Evolutionary conservation across 2,329 filamentous ascomycete species (phyloP), one percentile per base, ranked within the genome.

Genomic region (Camptophora hylomeconis): DNA sequence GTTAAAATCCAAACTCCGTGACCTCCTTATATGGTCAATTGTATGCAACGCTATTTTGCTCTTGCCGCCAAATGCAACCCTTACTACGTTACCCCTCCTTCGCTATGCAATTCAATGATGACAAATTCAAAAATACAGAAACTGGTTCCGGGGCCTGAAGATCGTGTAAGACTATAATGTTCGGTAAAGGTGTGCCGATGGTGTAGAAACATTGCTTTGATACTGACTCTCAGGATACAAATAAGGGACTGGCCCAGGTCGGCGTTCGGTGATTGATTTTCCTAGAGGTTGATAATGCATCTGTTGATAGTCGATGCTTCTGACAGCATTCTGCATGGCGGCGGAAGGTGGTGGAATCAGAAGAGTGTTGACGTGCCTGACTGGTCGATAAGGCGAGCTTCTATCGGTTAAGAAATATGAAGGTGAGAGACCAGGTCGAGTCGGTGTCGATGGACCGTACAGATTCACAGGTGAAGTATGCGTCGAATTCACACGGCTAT

Each of bases 321-420:
- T 61, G 40, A 78, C 65, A 48, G 83, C 78, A 43, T 80, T 69
- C 39, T 87, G 77, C 38, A 92, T 68, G 5, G 82, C 82, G 6
- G 74, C 67, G 14, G 81, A 80, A 1, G 84, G 80, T 5, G 84
- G 82, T 17, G 86, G 86, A 34, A 89, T 83, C 17, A 94, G 65
- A n/a, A 95, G 69, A 1, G 83, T 92, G 43, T 89, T 84, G 35
- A 94, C 82, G 36, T 82, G 72, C 30, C 86, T 79, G 20, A 94
- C 78, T 1, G 87, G 87, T 39, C 83, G 80, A 56, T 95, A 95
- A 3, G 89, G 89, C 31, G 87, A 95, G 39, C 80, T 76, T 32
- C 89, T 72, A 50, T 93, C 82, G 47, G 81, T 79, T 20, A 94
- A 64, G 54, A 92, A 92, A 46, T 82, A 72, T 7, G 80, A 86